Conservation (phyloP, 2,329 filamentous ascomycete genomes). For the Aureobasidium lini region DNA sequence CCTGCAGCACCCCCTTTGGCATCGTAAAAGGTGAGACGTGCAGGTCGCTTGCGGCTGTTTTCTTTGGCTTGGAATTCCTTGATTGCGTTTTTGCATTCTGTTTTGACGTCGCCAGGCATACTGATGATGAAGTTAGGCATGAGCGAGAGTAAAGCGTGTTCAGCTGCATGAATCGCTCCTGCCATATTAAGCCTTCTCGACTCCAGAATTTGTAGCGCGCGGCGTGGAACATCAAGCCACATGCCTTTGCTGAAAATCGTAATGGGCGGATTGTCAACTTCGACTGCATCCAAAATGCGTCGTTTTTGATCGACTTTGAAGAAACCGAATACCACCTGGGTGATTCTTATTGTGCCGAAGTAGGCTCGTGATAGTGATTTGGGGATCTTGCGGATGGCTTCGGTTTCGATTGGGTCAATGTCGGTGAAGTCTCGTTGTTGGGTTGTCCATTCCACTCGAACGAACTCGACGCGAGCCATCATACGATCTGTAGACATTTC, state of each 20-base stretch:
- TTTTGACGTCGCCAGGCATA: conserved; percentile 84
- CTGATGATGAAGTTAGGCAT: conserved; percentile 88
- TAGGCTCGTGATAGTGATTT: conserved; percentile 63
- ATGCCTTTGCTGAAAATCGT: conserved; percentile 79
- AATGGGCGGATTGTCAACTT: conserved; percentile 89
- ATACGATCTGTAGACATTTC: conserved; percentile 75
- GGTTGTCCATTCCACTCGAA: conserved; percentile 92
- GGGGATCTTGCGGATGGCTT: conserved; percentile 69
- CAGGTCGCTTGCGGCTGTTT: conserved; percentile 70
- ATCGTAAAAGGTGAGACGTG: conserved; percentile 88
- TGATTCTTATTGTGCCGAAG: conserved; percentile 78
- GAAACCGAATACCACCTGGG: conserved; percentile 87
- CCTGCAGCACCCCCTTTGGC: conserved; percentile 80
- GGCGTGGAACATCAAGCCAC: conserved; percentile 86
- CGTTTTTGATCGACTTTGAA: conserved; percentile 90
- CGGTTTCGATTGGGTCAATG: conserved; percentile 86
- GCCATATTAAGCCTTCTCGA: conserved; percentile 69
- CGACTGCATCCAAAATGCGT: conserved; percentile 81
- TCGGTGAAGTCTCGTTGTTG: conserved; percentile 89
- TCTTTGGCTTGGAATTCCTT: conserved; percentile 77
- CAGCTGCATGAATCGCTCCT: conserved; percentile 86
- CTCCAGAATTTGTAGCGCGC: conserved; percentile 70
- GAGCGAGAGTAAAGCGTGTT: conserved; percentile 80
- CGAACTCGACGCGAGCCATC: conserved; percentile 79
- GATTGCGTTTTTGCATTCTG: conserved; percentile 81